Conservation (phyloP, 1,284 basidiomycete species). For the Waitea zeae region DNA sequence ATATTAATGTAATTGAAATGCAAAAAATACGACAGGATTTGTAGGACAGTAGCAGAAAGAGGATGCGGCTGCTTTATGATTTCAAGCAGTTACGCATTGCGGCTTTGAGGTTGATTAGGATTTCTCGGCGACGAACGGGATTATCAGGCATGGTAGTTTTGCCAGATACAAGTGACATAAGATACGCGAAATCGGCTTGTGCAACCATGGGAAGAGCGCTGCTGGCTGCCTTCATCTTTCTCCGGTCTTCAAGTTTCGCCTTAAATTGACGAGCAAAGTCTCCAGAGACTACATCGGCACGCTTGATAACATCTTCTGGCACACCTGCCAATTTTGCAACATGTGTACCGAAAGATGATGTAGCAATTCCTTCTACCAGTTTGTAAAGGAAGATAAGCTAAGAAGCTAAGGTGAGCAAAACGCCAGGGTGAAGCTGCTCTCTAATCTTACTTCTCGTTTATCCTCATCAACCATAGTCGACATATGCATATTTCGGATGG, state of each 20-base stretch:
- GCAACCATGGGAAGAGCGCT: conserved; percentile 54
- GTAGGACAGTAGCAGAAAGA: too few relatives aligned
- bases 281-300: conserved; percentile 75
- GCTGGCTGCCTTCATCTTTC: conserved; percentile 31
- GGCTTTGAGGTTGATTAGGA: conserved; percentile 35
- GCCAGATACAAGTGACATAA: conserved; percentile 41
- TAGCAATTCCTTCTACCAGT: conserved; percentile 75
- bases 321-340: conserved; percentile 82
- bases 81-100: too few relatives aligned
- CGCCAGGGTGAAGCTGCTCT: not conserved
- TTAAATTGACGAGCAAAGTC: conserved; percentile 82
- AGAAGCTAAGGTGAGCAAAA: conserved; percentile 4
- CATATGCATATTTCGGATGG: conserved; percentile 91
- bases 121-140: conserved; percentile 27
- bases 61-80: too few relatives aligned
- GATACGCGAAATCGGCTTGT: conserved; percentile 78
- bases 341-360: conserved; percentile 86
- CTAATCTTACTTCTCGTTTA: conserved; percentile 50
- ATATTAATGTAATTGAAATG: too few relatives aligned
- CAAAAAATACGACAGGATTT: too few relatives aligned
- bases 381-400: conserved; percentile 89
- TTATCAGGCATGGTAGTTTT: conserved; percentile 31
- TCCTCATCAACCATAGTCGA: conserved; percentile 82
- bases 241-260: conserved; percentile 46
- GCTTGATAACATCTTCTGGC: conserved; percentile 62